Evolutionary conservation across 768 basidiomycete species (phyloP).

Genomic region (Amanita pseudoporphyria): DNA sequence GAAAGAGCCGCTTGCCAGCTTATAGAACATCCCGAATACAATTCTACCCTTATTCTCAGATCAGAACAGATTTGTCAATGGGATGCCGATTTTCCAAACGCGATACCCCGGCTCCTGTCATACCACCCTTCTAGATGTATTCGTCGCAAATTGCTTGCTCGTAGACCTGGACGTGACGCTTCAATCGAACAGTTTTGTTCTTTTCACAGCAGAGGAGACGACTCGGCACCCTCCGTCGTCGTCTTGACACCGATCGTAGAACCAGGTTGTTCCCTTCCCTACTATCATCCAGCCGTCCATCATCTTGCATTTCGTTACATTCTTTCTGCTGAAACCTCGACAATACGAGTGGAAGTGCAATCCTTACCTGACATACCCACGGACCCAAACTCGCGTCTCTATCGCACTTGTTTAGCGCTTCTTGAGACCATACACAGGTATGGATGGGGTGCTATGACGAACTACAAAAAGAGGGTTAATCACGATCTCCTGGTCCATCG

Average conservation of each 20-base stretch:
- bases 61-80: constrained; percentile 47
- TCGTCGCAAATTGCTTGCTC: constrained; percentile 63
- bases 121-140: constrained; percentile 37
- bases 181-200: constrained; percentile 72
- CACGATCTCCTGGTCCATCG: constrained; percentile 76
- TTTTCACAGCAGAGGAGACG: constrained; percentile 34
- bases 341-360: constrained; percentile 48
- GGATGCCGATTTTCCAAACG: constrained; percentile 16
- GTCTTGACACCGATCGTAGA: constrained; percentile 51
- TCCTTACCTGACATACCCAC: constrained; percentile 40
- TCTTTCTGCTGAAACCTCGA: constrained; percentile 13
- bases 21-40: constrained; percentile 86
- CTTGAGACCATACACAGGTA: constrained; percentile 82
- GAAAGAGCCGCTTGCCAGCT: constrained; percentile 61
- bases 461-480: constrained; percentile 78
- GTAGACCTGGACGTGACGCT: constrained; percentile 68
- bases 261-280: constrained; percentile 50
- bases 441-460: constrained; percentile 72
- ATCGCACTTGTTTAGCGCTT: constrained; percentile 72
- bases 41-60: constrained; percentile 82
- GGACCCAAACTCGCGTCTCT: constrained; percentile 54
- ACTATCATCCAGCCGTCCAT: constrained; percentile 80
- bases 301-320: constrained; percentile 80
- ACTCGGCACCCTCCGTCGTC: constrained; percentile 20
- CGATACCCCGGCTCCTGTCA: constrained; percentile 28